These are phyloP conservation scores for Penicillium atrosanguineum DNA, from an alignment of 495 filamentous ascomycete genomes.

Conservation along the genomic window DNA sequence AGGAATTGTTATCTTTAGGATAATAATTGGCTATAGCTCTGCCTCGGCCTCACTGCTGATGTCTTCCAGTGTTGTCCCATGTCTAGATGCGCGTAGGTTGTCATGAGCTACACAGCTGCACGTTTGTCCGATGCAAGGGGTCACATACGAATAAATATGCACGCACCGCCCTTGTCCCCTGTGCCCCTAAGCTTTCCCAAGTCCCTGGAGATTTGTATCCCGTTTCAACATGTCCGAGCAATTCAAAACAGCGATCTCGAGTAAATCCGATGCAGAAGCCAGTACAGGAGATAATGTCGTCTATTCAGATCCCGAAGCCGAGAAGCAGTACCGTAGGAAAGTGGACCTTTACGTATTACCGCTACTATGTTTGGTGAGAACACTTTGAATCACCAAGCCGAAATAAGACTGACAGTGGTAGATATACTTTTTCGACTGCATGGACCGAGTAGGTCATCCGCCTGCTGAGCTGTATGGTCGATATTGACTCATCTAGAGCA, in stretches of 20 bases:
- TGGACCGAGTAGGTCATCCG: conserved; percentile 54
- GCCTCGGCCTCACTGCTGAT: too few relatives aligned
- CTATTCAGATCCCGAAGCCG: conserved; percentile 23
- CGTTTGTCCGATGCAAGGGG: too few relatives aligned
- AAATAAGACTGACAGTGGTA: conserved; percentile 4
- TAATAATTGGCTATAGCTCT: neutral
- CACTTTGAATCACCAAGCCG: neutral
- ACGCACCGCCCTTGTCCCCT: neutral
- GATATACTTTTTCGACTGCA: conserved; percentile 61
- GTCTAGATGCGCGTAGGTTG: neutral
- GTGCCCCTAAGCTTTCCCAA: neutral
- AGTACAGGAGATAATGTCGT: conserved; percentile 11
- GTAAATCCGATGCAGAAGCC: conserved; percentile 10
- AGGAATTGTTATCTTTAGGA: conserved; percentile 3
- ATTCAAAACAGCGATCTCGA: neutral
- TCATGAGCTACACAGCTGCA: neutral
- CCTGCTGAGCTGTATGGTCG: conserved; percentile 2
- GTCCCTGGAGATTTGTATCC: neutral
- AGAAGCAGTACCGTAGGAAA: conserved; percentile 26
- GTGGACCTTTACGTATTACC: conserved; percentile 33
- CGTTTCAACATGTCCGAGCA: neutral
- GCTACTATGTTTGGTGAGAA: conserved; percentile 29
- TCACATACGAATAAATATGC: neutral
- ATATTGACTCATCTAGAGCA: conserved; percentile 32
- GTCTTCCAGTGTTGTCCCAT: neutral